A percentile compares a stretch with the other conserved stretches of the same genome.
Conservation (phyloP, 208 protist genomes). For the Zelonia costaricensis region DNA sequence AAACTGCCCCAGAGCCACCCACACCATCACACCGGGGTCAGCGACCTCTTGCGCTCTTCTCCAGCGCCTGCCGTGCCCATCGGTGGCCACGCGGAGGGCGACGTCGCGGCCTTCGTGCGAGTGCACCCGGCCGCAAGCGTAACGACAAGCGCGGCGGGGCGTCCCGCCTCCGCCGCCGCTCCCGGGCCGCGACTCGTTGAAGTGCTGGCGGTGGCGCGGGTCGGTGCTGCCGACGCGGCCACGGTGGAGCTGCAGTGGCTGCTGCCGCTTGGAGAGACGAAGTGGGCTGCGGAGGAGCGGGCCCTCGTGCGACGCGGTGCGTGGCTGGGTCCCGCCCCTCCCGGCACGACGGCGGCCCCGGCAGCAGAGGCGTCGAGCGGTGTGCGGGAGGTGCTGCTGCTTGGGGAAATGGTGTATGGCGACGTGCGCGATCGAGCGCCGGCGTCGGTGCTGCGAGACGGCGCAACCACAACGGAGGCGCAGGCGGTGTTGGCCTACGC, state of each 20-base stretch:
- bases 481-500: not conserved
- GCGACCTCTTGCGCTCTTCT: too few species aligned
- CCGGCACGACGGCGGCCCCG: not conserved
- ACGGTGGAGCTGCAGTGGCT: conserved; percentile 26
- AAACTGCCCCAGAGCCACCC: too few species aligned
- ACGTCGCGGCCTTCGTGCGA: conserved; percentile 14
- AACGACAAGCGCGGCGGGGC: too few species aligned
- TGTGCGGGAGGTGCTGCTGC: not conserved
- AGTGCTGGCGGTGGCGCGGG: conserved; percentile 20
- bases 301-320: conserved; percentile 25
- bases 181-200: not conserved
- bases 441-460: not conserved
- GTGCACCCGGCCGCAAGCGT: not conserved
- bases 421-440: conserved; percentile 11
- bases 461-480: not conserved
- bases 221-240: not conserved
- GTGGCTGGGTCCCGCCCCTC: conserved; percentile 9
- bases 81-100: not conserved
- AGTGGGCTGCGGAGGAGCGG: conserved; percentile 17
- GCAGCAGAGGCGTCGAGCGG: not conserved
- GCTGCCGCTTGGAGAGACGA: conserved; percentile 16
- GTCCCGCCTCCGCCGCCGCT: too few species aligned
- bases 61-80: not conserved
- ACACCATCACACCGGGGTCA: too few species aligned
- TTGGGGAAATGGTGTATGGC: conserved; percentile 20